A percentile compares a stretch with the other conserved stretches of the same genome.
phyloP scores from a whole-genome alignment of 2,329 filamentous ascomycete species.

The Zasmidium cellare region DNA sequence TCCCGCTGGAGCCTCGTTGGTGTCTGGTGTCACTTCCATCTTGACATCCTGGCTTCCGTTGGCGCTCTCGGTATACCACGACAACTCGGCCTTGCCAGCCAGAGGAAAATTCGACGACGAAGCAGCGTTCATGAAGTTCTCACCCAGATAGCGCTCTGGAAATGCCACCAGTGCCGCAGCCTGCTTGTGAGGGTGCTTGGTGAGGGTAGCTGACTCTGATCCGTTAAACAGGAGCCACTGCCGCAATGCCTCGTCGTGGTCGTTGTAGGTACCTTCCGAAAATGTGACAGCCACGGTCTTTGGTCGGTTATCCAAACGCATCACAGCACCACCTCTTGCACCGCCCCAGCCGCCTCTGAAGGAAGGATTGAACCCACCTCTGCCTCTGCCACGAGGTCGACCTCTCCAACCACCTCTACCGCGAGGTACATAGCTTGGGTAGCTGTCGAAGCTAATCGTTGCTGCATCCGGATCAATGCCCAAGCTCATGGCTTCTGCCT shows the following conservation, averaged over 20 bases:
- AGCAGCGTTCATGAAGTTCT: conserved; percentile 47
- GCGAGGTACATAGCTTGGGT: conserved; percentile 12
- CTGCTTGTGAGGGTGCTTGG: conserved; percentile 38
- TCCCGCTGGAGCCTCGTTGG: background rate
- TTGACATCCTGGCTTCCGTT: conserved; percentile 8
- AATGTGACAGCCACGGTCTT: conserved; percentile 63
- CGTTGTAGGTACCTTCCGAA: conserved; percentile 59
- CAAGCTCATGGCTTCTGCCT: conserved; percentile 69
- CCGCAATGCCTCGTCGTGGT: conserved; percentile 67
- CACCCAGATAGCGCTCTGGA: conserved; percentile 59
- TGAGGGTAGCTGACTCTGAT: conserved; percentile 40
- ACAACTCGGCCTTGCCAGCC: conserved; percentile 63
- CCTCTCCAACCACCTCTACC: conserved; percentile 29
- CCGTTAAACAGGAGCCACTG: conserved; percentile 59
- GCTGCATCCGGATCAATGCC: conserved; percentile 63
- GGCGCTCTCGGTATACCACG: conserved; percentile 52
- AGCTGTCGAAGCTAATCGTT: conserved; percentile 24
- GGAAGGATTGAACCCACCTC: conserved; percentile 44
- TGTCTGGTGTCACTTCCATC: background rate
- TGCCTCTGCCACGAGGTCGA: conserved; percentile 39
- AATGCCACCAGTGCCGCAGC: conserved; percentile 45
- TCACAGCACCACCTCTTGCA: conserved; percentile 51
- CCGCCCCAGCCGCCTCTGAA: conserved; percentile 49
- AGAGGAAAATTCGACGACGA: conserved; percentile 53
- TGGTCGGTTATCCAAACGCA: conserved; percentile 73